Evolutionary conservation across 2,329 filamentous ascomycete species (phyloP), one percentile per base, ranked within the genome.

Genomic region (Epichloe gansuensis): DNA sequence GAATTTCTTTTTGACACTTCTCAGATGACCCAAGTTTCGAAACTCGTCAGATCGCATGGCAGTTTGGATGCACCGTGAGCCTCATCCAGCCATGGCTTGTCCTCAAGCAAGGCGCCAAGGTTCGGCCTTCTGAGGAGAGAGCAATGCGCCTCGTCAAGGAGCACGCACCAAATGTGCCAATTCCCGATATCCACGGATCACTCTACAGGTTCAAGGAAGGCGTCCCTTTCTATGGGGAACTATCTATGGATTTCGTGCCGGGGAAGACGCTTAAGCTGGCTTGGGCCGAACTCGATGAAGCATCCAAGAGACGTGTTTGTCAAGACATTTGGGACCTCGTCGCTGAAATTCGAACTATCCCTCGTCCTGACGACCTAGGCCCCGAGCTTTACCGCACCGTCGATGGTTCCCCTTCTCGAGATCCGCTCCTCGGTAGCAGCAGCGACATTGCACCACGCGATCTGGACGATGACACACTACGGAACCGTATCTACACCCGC

Each of bases 81-180:
- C 55, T 51, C 9, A 42, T 54, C 41, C 50, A 53, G 48, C 50
- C 55, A 17, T 37, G 25, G 12, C 23, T 56, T 12, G 44, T 56
- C 13, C 48, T 55, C 21, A 56, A 56, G 48, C 28, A 52, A 47
- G 55, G 55, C 25, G 41, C 51, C 46, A 57, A 54, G 39, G 51
- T 55, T 38, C 52, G 55, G 48, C 55, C 53, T n/a, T 52, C 48
- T 6, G 53, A 55, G 53, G 37, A 46, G 34, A 51, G 35, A 46
- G 53, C 55, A 28, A 57, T 55, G 55, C 46, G 52, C 5, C 53
- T 57, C 17, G 50, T 57, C 46, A 21, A 48, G 34, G 21, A 55
- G 45, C 38, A 52, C 35, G 23, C 23, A 15, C 55, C 53, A 28
- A 46, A 46, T 28, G 44, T 57, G 17, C 55, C 48, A 17, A 38